A percentile compares a stretch with the other conserved stretches of the same genome.
Conservation (phyloP, 768 basidiomycete genomes). For the Boletus sp. region DNA sequence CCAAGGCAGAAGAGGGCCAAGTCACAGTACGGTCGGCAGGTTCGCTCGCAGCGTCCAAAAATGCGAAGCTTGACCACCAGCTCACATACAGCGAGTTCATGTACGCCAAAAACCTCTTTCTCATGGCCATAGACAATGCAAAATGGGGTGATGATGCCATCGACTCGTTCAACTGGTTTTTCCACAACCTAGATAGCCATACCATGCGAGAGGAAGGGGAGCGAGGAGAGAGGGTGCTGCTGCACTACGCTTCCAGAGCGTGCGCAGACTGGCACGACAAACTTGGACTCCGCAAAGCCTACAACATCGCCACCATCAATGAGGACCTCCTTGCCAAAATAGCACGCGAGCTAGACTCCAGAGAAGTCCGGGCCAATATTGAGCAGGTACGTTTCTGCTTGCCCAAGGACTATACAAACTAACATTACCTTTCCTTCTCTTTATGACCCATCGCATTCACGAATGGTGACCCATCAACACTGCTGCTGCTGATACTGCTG, state of each 20-base stretch:
- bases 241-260: not conserved
- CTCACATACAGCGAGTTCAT: not conserved
- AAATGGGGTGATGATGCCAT: not conserved
- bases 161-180: not conserved
- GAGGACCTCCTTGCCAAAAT: not conserved
- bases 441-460: too few relatives aligned
- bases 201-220: not conserved
- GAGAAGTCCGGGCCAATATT: not conserved
- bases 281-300: not conserved
- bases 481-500: too few relatives aligned
- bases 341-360: not conserved
- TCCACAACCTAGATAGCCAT: not conserved
- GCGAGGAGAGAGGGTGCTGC: not conserved
- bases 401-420: not conserved
- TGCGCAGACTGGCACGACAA: not conserved
- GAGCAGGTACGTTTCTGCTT: not conserved
- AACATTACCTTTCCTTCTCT: too few relatives aligned
- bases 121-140: not conserved
- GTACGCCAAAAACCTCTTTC: not conserved
- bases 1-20: too few relatives aligned
- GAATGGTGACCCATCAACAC: not conserved
- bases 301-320: not conserved
- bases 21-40: not conserved
- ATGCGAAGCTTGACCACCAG: not conserved
- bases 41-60: not conserved